phyloP scores from a whole-genome alignment of 768 basidiomycete genomes.

The Macrolepiota fuliginosa region DNA sequence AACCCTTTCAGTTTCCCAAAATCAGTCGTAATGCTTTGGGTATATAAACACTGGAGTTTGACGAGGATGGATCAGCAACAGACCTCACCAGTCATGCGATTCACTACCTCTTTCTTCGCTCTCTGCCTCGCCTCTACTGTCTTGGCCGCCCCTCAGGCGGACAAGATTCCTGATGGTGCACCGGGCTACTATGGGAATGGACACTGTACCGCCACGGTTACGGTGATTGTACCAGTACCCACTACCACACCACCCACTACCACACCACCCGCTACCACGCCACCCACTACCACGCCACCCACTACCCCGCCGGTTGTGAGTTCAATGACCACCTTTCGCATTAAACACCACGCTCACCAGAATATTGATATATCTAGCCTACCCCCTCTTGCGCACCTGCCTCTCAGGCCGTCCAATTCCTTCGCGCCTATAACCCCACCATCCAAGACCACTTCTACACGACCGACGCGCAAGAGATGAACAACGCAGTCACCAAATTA shows the following conservation, averaged over 20 bases:
- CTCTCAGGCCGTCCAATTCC: neutral
- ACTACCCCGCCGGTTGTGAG: no score
- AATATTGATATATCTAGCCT: neutral
- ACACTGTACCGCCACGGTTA: no score
- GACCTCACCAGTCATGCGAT: neutral
- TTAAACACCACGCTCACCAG: neutral
- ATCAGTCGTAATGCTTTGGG: neutral
- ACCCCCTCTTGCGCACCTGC: neutral
- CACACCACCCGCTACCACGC: no score
- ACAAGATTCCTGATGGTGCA: neutral
- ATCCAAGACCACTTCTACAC: constrained; percentile 14
- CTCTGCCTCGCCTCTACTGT: neutral
- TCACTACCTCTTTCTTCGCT: neutral
- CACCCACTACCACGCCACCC: no score
- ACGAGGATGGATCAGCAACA: neutral
- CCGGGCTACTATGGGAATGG: no score
- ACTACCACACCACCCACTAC: no score
- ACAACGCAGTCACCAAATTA: neutral
- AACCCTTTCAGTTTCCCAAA: neutral
- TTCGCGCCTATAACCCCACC: neutral
- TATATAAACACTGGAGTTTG: neutral
- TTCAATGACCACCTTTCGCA: no score
- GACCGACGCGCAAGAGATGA: constrained; percentile 1
- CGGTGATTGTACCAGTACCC: no score
- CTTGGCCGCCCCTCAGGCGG: neutral